Percentiles rank a stretch among this genome's conserved stretches.
These are phyloP conservation scores for Hypoxylon sp. DNA, from an alignment of 2,329 filamentous ascomycete species.

Conservation along the genomic window DNA sequence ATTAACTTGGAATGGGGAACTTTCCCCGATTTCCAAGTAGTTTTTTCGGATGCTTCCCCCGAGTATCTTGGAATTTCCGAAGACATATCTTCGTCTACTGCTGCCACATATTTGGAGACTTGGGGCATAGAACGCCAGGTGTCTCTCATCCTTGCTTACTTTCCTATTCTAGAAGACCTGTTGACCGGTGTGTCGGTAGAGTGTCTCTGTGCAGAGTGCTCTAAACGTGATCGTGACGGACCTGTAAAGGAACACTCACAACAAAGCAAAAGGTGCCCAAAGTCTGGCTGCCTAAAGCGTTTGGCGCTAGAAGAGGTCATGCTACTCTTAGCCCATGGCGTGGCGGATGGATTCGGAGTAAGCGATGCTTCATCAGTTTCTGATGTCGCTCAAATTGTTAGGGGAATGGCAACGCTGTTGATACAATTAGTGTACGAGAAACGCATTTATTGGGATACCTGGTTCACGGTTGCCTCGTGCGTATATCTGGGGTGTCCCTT, in stretches of 20 bases:
- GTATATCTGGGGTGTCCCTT: slow-evolving; percentile 9
- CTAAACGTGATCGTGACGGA: neutral
- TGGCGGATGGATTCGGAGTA: slow-evolving; percentile 6
- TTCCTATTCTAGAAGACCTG: slow-evolving; percentile 6
- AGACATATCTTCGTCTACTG: neutral
- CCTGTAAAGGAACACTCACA: neutral
- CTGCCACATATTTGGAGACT: neutral
- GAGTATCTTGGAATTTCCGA: neutral
- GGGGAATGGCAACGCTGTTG: neutral
- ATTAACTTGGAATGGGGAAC: slow-evolving; percentile 8
- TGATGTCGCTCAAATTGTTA: neutral
- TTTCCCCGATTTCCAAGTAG: neutral
- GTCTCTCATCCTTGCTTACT: neutral
- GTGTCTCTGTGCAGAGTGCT: slow-evolving; percentile 4
- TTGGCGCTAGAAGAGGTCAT: slow-evolving; percentile 6
- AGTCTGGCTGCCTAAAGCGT: slow-evolving; percentile 2
- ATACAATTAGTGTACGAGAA: slow-evolving; percentile 1
- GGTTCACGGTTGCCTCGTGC: slow-evolving; percentile 6
- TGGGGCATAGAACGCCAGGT: slow-evolving; percentile 6
- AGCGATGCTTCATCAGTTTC: slow-evolving; percentile 1
- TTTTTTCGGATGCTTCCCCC: neutral
- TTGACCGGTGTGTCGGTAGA: neutral
- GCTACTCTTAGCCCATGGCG: slow-evolving; percentile 4
- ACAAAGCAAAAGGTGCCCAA: neutral
- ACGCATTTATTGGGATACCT: slow-evolving; percentile 7